These are phyloP conservation scores for Neofusicoccum laricinum DNA, from an alignment of 2,329 filamentous ascomycete genomes.

Conservation along the genomic window DNA sequence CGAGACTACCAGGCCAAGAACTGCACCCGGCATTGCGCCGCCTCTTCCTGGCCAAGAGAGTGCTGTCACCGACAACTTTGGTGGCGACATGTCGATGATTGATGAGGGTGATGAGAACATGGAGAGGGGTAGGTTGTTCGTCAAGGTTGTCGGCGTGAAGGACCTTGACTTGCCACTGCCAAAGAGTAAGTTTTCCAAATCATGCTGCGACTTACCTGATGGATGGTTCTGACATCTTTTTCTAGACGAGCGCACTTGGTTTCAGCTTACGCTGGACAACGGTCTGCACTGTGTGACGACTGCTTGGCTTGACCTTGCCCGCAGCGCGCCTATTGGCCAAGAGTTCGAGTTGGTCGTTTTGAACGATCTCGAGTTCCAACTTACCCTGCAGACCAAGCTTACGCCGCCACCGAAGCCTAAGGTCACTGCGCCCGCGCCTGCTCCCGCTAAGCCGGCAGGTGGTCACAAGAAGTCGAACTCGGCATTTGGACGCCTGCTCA, in stretches of 20 bases:
- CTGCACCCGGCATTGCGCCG: conserved; percentile 64
- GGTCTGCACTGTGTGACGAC: conserved; percentile 97
- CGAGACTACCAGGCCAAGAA: conserved; percentile 45
- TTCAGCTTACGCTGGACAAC: conserved; percentile 96
- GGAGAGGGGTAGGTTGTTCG: conserved; percentile 87
- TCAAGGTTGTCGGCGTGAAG: conserved; percentile 98
- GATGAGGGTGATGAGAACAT: conserved; percentile 69
- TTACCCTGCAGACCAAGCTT: conserved; percentile 93
- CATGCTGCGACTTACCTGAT: conserved; percentile 18
- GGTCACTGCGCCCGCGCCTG: conserved; percentile 37
- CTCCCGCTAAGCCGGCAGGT: conserved; percentile 60
- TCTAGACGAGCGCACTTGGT: conserved; percentile 83
- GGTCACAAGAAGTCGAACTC: conserved; percentile 68
- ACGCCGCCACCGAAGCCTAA: conserved; percentile 63
- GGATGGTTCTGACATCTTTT: background rate
- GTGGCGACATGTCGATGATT: conserved; percentile 56
- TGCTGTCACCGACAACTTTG: conserved; percentile 61
- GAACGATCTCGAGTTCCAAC: conserved; percentile 97
- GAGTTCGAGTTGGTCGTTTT: conserved; percentile 97
- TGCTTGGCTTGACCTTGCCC: conserved; percentile 87
- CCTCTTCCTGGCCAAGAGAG: conserved; percentile 87
- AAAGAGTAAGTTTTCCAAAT: conserved; percentile 63
- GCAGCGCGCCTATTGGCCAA: conserved; percentile 90
- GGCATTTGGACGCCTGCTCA: conserved; percentile 79
- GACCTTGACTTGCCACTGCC: conserved; percentile 90